phyloP scores from a whole-genome alignment of 129 eudicot genomes.

The Logfia minima region DNA sequence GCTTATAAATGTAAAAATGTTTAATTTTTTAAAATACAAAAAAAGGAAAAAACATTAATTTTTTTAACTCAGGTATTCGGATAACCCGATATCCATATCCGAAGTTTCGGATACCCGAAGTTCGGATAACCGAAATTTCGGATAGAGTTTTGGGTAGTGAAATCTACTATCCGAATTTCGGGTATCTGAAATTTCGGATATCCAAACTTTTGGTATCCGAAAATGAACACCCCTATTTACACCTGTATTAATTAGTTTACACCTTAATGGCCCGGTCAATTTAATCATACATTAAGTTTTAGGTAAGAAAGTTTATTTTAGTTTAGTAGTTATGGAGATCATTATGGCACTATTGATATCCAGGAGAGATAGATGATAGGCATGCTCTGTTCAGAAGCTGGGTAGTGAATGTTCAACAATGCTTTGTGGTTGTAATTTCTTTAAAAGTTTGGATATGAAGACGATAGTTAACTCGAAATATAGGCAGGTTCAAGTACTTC shows the following conservation, averaged over 20 bases:
- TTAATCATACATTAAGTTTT: background rate
- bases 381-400: slow-evolving; percentile 1
- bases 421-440: background rate
- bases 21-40: no score
- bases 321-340: slow-evolving; percentile 1
- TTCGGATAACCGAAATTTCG: no score
- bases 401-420: slow-evolving; percentile 13
- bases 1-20: no score
- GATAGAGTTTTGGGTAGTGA: no score
- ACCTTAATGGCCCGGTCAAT: slow-evolving; percentile 8
- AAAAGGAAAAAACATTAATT: no score
- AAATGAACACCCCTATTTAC: no score
- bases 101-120: no score
- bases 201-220: no score
- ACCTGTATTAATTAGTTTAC: background rate
- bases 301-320: slow-evolving; percentile 3
- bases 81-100: no score
- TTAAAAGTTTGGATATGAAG: background rate
- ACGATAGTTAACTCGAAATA: slow-evolving; percentile 8
- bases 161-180: no score
- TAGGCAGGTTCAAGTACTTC: slow-evolving; percentile 5
- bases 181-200: no score
- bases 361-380: background rate
- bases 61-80: no score
- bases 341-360: slow-evolving; percentile 1